Evolutionary conservation across 371 early-diverging fungal species (phyloP), one percentile per base, ranked within the genome.

Genomic region (Haplosporangium sp.): DNA sequence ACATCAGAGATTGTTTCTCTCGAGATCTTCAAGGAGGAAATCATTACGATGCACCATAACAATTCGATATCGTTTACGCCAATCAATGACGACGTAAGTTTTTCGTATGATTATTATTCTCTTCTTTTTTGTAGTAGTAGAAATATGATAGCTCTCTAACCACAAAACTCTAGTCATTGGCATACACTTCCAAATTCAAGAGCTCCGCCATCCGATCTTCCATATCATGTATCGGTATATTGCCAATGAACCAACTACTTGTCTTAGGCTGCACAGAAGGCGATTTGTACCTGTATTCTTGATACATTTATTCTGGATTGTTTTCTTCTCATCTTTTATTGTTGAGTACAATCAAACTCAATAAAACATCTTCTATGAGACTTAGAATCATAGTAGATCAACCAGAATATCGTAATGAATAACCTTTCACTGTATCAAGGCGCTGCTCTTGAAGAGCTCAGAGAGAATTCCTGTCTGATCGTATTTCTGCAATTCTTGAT

Each of bases 151-250:
- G 11, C 50, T 50, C 11, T n/a, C n/a, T 15, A 50, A 50, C 44
- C 11, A 3, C 5, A 50, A 50, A 50, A 50, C 50, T n/a, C 9
- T 65, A 91, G 92, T 86, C 88, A 7, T 86, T 90, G 67, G 85
- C 90, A 1, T 91, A 91, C 67, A 89, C 90, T 13, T 89, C 90
- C 4, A 90, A 89, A 77, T 91, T 91, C 83, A 90, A 88, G 71
- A 70, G 88, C 10, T 88, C 90, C 0, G 89, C 89, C 13, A 86
- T 91, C 62, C 89, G 88, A 60, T 90, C 92, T 0, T 86, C 88
- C 69, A 88, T 90, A n/a, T 89, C 89, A 17, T 85, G 86, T 7
- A 87, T 90, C 70, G 85, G 85, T 17, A 87, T 89, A 61, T 72
- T 91, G 15, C 89, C 89, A 4, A 87, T 89, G 11, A 90, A 91